These are phyloP conservation scores for Raffaelea deltoideospora DNA, from an alignment of 2,329 filamentous ascomycete genomes.

Conservation along the genomic window DNA sequence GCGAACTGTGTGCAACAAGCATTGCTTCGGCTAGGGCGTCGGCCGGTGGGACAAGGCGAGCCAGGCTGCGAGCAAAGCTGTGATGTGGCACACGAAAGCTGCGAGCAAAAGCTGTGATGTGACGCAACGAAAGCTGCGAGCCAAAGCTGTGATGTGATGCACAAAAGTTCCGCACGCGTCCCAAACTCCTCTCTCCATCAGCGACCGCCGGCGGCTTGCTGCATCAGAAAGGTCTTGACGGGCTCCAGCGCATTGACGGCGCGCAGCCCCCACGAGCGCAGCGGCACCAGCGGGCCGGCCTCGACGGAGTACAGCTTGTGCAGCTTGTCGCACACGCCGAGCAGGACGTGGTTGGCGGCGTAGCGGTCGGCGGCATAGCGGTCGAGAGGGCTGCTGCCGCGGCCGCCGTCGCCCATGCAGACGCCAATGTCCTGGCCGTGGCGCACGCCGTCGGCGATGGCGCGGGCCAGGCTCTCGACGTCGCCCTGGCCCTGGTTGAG, in stretches of 20 bases:
- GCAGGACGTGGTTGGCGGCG: slow-evolving; percentile 61
- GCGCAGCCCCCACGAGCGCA: slow-evolving; percentile 61
- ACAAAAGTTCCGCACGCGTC: no score
- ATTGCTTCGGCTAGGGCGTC: no score
- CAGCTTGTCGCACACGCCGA: slow-evolving; percentile 75
- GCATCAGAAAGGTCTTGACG: slow-evolving; percentile 79
- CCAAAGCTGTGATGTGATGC: no score
- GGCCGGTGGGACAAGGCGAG: no score
- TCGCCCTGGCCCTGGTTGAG: slow-evolving; percentile 89
- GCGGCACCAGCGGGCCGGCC: slow-evolving; percentile 62
- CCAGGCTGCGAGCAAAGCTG: no score
- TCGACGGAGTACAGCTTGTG: slow-evolving; percentile 82
- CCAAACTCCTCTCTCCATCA: neutral
- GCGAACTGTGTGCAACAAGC: no score
- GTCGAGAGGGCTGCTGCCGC: slow-evolving; percentile 65
- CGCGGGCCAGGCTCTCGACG: slow-evolving; percentile 60
- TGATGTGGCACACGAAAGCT: no score
- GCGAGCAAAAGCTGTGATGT: no score
- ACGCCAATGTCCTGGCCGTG: slow-evolving; percentile 83
- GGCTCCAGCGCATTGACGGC: slow-evolving; percentile 61
- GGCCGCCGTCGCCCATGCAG: no score
- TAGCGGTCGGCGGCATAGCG: slow-evolving; percentile 71
- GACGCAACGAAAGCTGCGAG: no score
- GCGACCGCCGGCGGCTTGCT: slow-evolving; percentile 44
- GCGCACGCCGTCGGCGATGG: slow-evolving; percentile 59